Percentiles rank a stretch among this genome's conserved stretches.
phyloP scores from a whole-genome alignment of 192 early-diverging fungal genomes.

The Gryganskiella cystojenkinii region DNA sequence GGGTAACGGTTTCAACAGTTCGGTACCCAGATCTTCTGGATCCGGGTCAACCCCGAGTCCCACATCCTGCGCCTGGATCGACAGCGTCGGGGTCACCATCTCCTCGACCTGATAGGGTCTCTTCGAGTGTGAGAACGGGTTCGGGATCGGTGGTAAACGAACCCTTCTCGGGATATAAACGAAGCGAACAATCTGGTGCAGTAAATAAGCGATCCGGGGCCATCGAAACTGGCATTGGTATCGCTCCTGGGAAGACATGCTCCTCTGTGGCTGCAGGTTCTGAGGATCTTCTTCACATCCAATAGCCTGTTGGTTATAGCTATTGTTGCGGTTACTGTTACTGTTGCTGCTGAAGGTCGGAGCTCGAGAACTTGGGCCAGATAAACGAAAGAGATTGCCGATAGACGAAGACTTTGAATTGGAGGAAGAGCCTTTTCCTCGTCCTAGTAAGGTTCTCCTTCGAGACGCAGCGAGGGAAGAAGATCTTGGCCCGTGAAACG shows the following conservation, averaged over 20 bases:
- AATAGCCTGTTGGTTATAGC: no score
- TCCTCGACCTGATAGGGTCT: not conserved
- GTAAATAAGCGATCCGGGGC: conserved; percentile 27
- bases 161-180: conserved; percentile 17
- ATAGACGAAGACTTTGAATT: no score
- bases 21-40: no score
- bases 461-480: not conserved
- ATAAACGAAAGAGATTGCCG: no score
- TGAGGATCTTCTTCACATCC: not conserved
- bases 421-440: no score
- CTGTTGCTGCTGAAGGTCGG: no score
- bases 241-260: conserved; percentile 1
- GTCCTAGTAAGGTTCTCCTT: not conserved
- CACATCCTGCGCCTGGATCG: no score
- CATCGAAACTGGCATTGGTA: conserved; percentile 25
- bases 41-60: no score
- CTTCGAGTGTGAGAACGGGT: not conserved
- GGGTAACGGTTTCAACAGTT: no score
- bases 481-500: not conserved
- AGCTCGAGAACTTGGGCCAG: no score
- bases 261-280: not conserved
- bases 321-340: no score
- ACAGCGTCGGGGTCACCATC: not conserved
- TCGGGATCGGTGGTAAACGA: conserved; percentile 24
- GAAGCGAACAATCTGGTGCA: conserved; percentile 20